Conservation (phyloP, 2,329 filamentous ascomycete species). For the Trichoderma afroharzianum region DNA sequence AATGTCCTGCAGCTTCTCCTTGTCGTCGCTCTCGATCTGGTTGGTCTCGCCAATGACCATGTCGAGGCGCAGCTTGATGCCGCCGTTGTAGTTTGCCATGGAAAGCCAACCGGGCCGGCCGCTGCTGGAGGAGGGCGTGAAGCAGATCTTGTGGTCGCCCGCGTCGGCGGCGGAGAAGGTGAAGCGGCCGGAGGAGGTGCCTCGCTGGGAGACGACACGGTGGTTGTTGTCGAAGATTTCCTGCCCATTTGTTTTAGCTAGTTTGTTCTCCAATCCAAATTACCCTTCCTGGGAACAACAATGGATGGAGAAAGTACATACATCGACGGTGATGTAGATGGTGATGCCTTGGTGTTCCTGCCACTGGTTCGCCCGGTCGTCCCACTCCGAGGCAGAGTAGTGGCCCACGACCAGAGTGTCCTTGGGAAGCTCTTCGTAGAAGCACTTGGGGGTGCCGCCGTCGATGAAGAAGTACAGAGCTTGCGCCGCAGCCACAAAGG, state of each 20-base stretch:
- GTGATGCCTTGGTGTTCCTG: conserved; percentile 68
- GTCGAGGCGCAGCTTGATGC: conserved; percentile 81
- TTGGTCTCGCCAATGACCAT: conserved; percentile 92
- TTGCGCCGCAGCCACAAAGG: conserved; percentile 63
- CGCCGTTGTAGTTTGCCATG: conserved; percentile 61
- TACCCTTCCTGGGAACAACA: no score
- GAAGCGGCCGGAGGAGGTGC: conserved; percentile 73
- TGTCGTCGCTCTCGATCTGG: conserved; percentile 89
- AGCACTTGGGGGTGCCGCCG: conserved; percentile 81
- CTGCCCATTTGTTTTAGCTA: conserved; percentile 33
- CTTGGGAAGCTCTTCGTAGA: conserved; percentile 97
- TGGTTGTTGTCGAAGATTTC: conserved; percentile 98
- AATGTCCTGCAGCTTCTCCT: conserved; percentile 87
- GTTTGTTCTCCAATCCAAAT: neutral
- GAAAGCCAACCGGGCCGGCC: conserved; percentile 70
- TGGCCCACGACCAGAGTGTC: conserved; percentile 94
- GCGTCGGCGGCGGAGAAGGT: conserved; percentile 92
- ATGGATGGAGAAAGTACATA: no score
- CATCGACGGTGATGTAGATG: conserved; percentile 88
- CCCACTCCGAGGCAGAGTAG: conserved; percentile 82
- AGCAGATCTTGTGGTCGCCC: conserved; percentile 96
- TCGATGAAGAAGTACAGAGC: conserved; percentile 97
- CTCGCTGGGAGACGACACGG: conserved; percentile 86
- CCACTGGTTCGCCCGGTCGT: conserved; percentile 66
- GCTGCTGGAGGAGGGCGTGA: conserved; percentile 74